These are phyloP conservation scores for Apophysomyces variabilis DNA, from an alignment of 371 early-diverging fungal genomes.

Conservation along the genomic window DNA sequence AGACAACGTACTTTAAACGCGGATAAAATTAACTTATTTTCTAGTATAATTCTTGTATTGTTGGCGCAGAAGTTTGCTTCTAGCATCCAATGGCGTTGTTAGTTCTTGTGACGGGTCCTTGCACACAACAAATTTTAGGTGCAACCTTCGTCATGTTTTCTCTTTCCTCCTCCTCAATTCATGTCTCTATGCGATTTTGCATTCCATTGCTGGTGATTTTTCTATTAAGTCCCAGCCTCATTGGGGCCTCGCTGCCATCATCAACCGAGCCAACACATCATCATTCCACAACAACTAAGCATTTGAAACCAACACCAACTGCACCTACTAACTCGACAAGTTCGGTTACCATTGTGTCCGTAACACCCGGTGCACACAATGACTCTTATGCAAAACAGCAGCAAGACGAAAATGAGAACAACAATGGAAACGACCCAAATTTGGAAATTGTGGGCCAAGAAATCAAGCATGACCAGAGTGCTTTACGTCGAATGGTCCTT, in stretches of 20 bases:
- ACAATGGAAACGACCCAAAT: not conserved
- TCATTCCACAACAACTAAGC: not conserved
- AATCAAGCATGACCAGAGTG: conserved; percentile 1
- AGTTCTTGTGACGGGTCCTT: too few relatives aligned
- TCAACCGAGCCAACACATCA: not conserved
- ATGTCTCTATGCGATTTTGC: not conserved
- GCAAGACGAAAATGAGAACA: not conserved
- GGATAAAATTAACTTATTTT: too few relatives aligned
- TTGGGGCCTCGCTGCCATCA: too few relatives aligned
- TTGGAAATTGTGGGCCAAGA: conserved; percentile 2
- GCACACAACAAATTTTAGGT: too few relatives aligned
- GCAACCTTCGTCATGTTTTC: too few relatives aligned
- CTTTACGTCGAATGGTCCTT: conserved; percentile 1
- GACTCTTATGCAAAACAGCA: conserved; percentile 3
- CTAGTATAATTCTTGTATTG: too few relatives aligned
- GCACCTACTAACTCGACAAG: not conserved
- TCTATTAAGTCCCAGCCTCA: too few relatives aligned
- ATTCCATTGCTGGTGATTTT: not conserved
- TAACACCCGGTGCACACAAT: not conserved
- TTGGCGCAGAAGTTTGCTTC: too few relatives aligned
- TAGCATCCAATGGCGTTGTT: too few relatives aligned
- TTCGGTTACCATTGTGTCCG: not conserved
- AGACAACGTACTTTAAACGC: too few relatives aligned
- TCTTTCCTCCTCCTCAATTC: too few relatives aligned
- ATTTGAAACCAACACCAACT: not conserved